Evolutionary conservation across 192 early-diverging fungal genomes (phyloP), one percentile per base, ranked within the genome.

Genomic region (Diversispora eburnea): DNA sequence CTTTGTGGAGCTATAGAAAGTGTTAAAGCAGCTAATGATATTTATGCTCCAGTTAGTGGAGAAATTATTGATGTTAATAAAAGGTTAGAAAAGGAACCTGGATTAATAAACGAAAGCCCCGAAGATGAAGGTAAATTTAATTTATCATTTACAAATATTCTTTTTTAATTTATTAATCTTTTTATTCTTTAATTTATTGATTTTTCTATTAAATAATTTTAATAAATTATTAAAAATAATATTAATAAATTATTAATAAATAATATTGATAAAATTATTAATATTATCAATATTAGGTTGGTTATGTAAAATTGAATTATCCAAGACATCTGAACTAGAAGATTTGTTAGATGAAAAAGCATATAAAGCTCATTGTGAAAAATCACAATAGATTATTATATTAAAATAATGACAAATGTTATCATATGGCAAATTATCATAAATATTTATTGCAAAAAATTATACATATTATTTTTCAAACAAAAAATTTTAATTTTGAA

Each of bases 21-120:
- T 48, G 96, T 98, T 77, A 98, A 98, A 87, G 95, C 96, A 65
- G 93, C 94, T 56, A 88, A 86, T 71, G 96, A 98, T 72, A 90
- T 98, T 52, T 95, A 92, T 76, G 85, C 94, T 25, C 96, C 96
- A 67, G 80, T 95, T 39, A 79, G 85, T 63, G 96, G 96, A 66
- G 85, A 89, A 66, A 86, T 98, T 67, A 83, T 93, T 58, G 91
- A 89, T 65, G 85, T 88, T 77, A 98, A 98, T 81, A 65, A 75
- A 10, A 70, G 47, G 0, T 85, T 98, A 60, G 78, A 70, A 46
- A 82, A 82, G 42, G 85, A 92, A 62, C 91, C 94, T n/a, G 81
- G 80, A 47, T 80, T 95, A 77, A 88, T 97, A 81, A 97, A 96
- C 87, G 75, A 77, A 13, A 76, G 78, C 59, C 85, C 95, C 17